A percentile compares a stretch with the other conserved stretches of the same genome.
Evolutionary conservation across 1,284 basidiomycete genomes (phyloP).

Genomic region (Vanrija pseudolonga): DNA sequence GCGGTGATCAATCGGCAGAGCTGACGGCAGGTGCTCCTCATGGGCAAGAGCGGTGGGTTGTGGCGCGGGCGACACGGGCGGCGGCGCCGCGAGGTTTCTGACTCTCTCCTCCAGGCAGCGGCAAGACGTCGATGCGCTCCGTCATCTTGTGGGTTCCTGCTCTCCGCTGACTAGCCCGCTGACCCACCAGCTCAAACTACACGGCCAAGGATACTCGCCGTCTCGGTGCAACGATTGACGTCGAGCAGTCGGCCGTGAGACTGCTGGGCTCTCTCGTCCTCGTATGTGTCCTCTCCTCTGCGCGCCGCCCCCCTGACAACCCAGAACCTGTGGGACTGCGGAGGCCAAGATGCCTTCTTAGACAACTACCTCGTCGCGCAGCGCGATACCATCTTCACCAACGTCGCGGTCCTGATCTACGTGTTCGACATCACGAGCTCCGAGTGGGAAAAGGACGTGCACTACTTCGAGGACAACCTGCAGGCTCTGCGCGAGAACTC

Average conservation of each 20-base stretch:
- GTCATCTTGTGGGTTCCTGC: constrained; percentile 81
- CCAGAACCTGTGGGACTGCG: constrained; percentile 93
- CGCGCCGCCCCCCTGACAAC: no score
- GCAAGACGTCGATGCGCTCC: constrained; percentile 92
- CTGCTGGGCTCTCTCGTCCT: constrained; percentile 67
- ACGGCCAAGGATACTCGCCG: constrained; percentile 82
- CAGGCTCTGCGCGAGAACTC: constrained; percentile 63
- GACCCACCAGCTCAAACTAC: constrained; percentile 72
- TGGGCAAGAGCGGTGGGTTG: constrained; percentile 75
- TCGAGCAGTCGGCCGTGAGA: constrained; percentile 94
- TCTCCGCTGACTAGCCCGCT: neutral
- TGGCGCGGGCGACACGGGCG: no score
- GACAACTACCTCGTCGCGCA: constrained; percentile 90
- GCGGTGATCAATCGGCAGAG: neutral
- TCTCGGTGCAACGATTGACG: constrained; percentile 93
- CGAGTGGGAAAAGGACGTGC: constrained; percentile 63
- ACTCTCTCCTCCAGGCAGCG: constrained; percentile 49
- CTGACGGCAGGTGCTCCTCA: constrained; percentile 64
- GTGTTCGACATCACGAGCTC: constrained; percentile 88
- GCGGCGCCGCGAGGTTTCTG: neutral
- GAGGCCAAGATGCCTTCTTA: constrained; percentile 97
- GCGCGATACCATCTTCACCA: constrained; percentile 86
- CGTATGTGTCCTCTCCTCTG: no score
- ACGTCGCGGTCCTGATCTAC: constrained; percentile 95
- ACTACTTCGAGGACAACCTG: constrained; percentile 83